Evolutionary conservation across 306 rosid species (phyloP).

Genomic region (Begonia masoniana): DNA sequence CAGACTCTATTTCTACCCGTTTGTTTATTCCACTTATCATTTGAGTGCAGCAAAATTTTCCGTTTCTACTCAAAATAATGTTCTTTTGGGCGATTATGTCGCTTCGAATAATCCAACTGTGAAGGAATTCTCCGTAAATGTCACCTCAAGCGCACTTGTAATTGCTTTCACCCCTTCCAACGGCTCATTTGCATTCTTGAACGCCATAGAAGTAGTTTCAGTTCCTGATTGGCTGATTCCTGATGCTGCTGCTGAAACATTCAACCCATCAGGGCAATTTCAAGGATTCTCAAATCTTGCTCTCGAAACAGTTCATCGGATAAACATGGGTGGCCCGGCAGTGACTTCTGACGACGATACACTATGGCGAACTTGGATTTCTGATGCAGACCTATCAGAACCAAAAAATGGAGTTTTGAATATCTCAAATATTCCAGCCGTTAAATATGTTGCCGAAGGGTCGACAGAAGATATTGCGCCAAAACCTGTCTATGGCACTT

Average conservation of each 20-base stretch:
- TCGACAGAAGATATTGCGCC: constrained; percentile 60
- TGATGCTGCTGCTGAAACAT: constrained; percentile 24
- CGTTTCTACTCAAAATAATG: constrained; percentile 33
- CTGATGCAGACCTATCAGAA: constrained; percentile 38
- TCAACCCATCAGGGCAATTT: constrained; percentile 17
- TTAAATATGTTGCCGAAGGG: constrained; percentile 26
- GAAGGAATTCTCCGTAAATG: constrained; percentile 56
- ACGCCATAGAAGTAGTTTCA: constrained; percentile 78
- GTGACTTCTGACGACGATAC: constrained; percentile 46
- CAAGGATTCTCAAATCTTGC: constrained; percentile 35
- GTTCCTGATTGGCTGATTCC: constrained; percentile 46
- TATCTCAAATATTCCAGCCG: constrained; percentile 40
- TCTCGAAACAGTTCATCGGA: constrained; percentile 66
- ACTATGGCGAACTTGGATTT: constrained; percentile 66
- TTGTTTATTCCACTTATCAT: constrained; percentile 23
- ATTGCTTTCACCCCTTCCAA: constrained; percentile 37
- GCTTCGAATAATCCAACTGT: constrained; percentile 21
- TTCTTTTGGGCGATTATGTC: constrained; percentile 45
- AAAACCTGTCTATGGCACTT: constrained; percentile 61
- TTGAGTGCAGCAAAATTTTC: constrained; percentile 43
- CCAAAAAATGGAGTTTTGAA: constrained; percentile 19
- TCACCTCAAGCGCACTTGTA: constrained; percentile 36
- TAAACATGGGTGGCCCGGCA: constrained; percentile 83
- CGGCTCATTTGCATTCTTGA: constrained; percentile 49
- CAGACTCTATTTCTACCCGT: constrained; percentile 76